Conservation (phyloP, 179 eudicot species). For the Patellifolia procumbens region DNA sequence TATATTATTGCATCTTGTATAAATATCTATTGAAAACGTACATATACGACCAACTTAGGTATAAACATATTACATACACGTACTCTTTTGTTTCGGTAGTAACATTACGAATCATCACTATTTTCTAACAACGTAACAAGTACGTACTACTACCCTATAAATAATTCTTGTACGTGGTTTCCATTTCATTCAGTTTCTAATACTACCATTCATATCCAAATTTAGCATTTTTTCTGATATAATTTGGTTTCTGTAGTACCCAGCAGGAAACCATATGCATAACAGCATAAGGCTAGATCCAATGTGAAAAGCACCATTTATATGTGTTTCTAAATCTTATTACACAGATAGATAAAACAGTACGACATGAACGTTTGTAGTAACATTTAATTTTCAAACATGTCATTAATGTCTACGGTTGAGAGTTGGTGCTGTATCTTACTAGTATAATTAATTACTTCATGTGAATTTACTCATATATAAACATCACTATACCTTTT, state of each 20-base stretch:
- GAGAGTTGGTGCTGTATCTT: constrained; percentile 38
- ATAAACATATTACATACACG: too few relatives aligned
- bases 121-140: too few relatives aligned
- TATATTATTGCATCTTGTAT: too few relatives aligned
- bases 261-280: neutral
- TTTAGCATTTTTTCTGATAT: neutral
- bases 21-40: too few relatives aligned
- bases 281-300: neutral
- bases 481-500: constrained; percentile 14
- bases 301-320: neutral
- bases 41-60: too few relatives aligned
- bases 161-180: too few relatives aligned
- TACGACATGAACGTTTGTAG: constrained; percentile 15
- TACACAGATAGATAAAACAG: neutral
- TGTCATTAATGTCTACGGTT: constrained; percentile 49
- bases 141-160: too few relatives aligned
- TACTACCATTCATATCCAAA: neutral
- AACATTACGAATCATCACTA: too few relatives aligned
- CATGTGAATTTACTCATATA: constrained; percentile 10
- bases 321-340: neutral
- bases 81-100: too few relatives aligned
- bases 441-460: constrained; percentile 16
- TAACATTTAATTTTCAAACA: constrained; percentile 5
- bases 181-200: too few relatives aligned
- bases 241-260: too few relatives aligned